Evolutionary conservation across 1,284 basidiomycete genomes (phyloP).

Genomic region (Microbotryum saponariae): DNA sequence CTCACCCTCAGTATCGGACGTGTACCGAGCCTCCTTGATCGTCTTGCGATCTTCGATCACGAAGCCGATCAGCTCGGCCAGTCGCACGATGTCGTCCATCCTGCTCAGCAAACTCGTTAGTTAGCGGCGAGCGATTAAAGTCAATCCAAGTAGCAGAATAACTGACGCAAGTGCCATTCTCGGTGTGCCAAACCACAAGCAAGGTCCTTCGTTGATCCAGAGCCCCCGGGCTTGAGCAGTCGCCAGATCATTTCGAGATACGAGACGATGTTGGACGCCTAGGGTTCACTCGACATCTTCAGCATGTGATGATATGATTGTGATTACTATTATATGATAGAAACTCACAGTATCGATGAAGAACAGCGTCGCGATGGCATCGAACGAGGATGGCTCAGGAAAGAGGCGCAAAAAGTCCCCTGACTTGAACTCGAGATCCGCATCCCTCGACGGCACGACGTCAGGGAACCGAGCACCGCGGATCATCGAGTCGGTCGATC

Average conservation of each 20-base stretch:
- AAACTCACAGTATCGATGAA: conserved; percentile 47
- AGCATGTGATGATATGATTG: background rate
- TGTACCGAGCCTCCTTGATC: conserved; percentile 57
- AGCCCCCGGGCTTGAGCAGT: conserved; percentile 50
- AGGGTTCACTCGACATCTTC: conserved; percentile 33
- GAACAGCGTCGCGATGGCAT: conserved; percentile 54
- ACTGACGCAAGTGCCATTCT: conserved; percentile 47
- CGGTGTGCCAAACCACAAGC: conserved; percentile 55
- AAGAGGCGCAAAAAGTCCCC: conserved; percentile 51
- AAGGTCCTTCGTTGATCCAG: conserved; percentile 61
- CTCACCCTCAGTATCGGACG: conserved; percentile 54
- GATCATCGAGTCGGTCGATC: conserved; percentile 49
- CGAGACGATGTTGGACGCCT: conserved; percentile 52
- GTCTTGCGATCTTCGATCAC: conserved; percentile 37
- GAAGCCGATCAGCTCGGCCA: conserved; percentile 52
- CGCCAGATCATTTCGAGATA: conserved; percentile 21
- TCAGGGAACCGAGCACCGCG: conserved; percentile 54
- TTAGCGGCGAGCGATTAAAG: background rate
- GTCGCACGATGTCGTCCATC: conserved; percentile 53
- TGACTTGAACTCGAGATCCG: conserved; percentile 47
- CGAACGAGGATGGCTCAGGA: conserved; percentile 10
- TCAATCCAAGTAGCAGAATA: background rate
- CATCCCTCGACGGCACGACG: conserved; percentile 46
- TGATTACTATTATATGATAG: background rate
- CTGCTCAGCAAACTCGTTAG: conserved; percentile 35